These are phyloP conservation scores for Rhodotorula toruloides DNA, from an alignment of 768 basidiomycete species.

Conservation along the genomic window DNA sequence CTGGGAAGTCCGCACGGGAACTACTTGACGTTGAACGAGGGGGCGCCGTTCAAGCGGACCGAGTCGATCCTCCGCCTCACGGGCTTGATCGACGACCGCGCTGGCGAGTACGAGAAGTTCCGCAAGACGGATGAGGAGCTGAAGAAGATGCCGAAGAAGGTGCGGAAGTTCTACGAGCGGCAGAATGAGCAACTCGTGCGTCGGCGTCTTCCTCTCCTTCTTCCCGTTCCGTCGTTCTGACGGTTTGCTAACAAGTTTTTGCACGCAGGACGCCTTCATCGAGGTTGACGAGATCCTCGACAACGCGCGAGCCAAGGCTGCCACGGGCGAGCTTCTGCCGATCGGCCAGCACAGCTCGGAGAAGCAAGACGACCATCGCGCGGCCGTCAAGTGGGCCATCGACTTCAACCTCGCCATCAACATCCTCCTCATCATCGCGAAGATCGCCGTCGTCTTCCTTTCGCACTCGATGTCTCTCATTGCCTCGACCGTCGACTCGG, in stretches of 20 bases:
- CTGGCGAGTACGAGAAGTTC: slow-evolving; percentile 32
- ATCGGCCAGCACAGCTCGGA: neutral
- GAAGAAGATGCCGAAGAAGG: slow-evolving; percentile 12
- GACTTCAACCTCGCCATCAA: slow-evolving; percentile 44
- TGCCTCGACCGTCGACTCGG: slow-evolving; percentile 49
- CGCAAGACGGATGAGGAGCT: slow-evolving; percentile 34
- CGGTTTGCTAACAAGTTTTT: neutral
- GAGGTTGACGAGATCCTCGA: slow-evolving; percentile 41
- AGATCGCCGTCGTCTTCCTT: slow-evolving; percentile 48
- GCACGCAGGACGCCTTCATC: slow-evolving; percentile 24
- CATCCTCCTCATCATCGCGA: slow-evolving; percentile 47
- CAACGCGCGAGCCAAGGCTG: slow-evolving; percentile 7
- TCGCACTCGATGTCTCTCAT: slow-evolving; percentile 50
- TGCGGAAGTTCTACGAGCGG: slow-evolving; percentile 31
- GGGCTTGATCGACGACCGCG: slow-evolving; percentile 32
- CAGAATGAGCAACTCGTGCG: slow-evolving; percentile 34
- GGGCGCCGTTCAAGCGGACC: slow-evolving; percentile 9
- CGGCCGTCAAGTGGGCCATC: slow-evolving; percentile 34
- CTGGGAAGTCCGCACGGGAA: neutral
- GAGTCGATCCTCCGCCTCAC: slow-evolving; percentile 26
- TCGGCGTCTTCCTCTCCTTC: neutral
- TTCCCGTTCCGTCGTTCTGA: neutral
- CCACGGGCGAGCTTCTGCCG: slow-evolving; percentile 29
- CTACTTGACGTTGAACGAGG: neutral
- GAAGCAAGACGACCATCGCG: neutral